phyloP scores from a whole-genome alignment of 495 filamentous ascomycete genomes.

The Thermothielavioides terrestris region DNA sequence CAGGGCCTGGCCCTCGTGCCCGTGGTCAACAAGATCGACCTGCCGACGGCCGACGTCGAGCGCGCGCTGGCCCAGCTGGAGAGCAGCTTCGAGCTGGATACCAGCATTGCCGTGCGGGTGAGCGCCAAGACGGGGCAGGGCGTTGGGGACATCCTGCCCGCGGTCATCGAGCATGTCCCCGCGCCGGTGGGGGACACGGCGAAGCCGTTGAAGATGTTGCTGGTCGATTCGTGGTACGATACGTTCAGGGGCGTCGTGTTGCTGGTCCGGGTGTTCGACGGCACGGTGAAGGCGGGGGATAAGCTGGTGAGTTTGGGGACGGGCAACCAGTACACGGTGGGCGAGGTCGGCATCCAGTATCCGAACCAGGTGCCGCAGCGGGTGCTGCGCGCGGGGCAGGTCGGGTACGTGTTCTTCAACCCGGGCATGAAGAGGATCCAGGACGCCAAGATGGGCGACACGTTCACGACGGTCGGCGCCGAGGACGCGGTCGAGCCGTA shows the following conservation, averaged over 20 bases:
- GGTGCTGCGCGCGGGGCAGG: slow-evolving; percentile 77
- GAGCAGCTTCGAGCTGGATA: slow-evolving; percentile 78
- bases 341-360: slow-evolving; percentile 95
- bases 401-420: slow-evolving; percentile 94
- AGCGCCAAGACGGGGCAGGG: slow-evolving; percentile 92
- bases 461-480: slow-evolving; percentile 75
- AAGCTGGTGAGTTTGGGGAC: slow-evolving; percentile 79
- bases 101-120: slow-evolving; percentile 69
- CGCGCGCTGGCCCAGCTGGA: slow-evolving; percentile 79
- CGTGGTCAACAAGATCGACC: slow-evolving; percentile 92
- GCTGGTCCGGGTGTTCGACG: slow-evolving; percentile 86
- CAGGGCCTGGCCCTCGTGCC: slow-evolving; percentile 81
- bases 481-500: slow-evolving; percentile 71
- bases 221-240: slow-evolving; percentile 98
- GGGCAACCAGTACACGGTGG: slow-evolving; percentile 76
- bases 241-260: slow-evolving; percentile 90
- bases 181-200: slow-evolving; percentile 62
- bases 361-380: slow-evolving; percentile 78
- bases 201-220: slow-evolving; percentile 69
- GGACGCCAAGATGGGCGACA: slow-evolving; percentile 93
- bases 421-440: slow-evolving; percentile 94
- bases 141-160: slow-evolving; percentile 69
- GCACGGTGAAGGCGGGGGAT: slow-evolving; percentile 72
- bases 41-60: slow-evolving; percentile 76
- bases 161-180: slow-evolving; percentile 77